Conservation (phyloP, 2,329 filamentous ascomycete species). For the Phaeosphaeria sp. region DNA sequence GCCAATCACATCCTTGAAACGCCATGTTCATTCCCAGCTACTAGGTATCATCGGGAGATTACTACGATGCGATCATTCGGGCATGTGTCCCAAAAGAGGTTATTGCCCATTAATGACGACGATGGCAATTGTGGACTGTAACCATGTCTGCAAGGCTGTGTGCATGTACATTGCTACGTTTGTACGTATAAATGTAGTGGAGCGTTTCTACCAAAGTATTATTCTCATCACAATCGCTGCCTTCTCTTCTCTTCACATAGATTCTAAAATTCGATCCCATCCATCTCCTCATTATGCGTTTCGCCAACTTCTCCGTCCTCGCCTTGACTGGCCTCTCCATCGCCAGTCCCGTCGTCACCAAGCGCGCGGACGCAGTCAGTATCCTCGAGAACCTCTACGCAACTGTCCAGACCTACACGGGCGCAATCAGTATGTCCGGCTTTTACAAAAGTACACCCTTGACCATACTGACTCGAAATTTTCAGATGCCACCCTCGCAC, state of each 20-base stretch:
- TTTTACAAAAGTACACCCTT: no score
- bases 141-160: background rate
- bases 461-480: background rate
- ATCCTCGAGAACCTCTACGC: slow-evolving; percentile 24
- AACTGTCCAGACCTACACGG: slow-evolving; percentile 26
- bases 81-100: background rate
- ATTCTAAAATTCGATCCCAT: background rate
- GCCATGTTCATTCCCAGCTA: background rate
- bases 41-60: slow-evolving; percentile 3
- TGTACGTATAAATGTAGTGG: background rate
- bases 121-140: background rate
- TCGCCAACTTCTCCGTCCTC: slow-evolving; percentile 19
- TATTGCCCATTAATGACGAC: slow-evolving; percentile 6
- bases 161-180: background rate
- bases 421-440: slow-evolving; percentile 23
- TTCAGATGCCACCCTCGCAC: slow-evolving; percentile 23
- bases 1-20: background rate
- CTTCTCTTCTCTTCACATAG: background rate
- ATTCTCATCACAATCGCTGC: background rate
- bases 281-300: slow-evolving; percentile 16
- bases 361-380: slow-evolving; percentile 15
- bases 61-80: background rate
- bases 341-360: slow-evolving; percentile 14
- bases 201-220: background rate
- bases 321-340: slow-evolving; percentile 22